A percentile compares a stretch with the other conserved stretches of the same genome.
phyloP scores from a whole-genome alignment of 2,329 filamentous ascomycete species.

The Capronia coronata region DNA sequence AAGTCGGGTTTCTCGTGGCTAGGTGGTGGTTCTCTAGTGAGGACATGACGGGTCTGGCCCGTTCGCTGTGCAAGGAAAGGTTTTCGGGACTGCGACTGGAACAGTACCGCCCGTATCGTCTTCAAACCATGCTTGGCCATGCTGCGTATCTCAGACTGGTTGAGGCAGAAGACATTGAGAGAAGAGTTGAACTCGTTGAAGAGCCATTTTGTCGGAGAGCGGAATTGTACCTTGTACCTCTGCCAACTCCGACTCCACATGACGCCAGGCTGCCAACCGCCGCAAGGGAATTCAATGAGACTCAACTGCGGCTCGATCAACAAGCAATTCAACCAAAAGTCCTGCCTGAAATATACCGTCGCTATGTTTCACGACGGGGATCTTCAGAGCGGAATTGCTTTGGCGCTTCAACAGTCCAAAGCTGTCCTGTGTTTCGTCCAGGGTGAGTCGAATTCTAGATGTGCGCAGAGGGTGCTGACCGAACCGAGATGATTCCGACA shows the following conservation, averaged over 20 bases:
- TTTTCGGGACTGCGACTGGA: not conserved
- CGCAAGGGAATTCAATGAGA: not conserved
- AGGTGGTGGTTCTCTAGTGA: conserved; percentile 12
- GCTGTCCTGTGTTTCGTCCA: conserved; percentile 79
- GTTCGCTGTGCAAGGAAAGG: not conserved
- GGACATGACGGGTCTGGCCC: conserved; percentile 3
- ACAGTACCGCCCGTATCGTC: conserved; percentile 7
- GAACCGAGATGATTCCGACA: conserved; percentile 57
- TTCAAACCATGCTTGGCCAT: conserved; percentile 20
- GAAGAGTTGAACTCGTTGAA: not conserved
- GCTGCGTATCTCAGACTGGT: not conserved
- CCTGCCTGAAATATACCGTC: not conserved
- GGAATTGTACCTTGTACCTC: not conserved
- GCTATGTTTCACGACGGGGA: conserved; percentile 75
- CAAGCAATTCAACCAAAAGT: not conserved
- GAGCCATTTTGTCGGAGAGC: not conserved
- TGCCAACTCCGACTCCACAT: not conserved
- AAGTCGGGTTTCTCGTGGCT: conserved; percentile 68
- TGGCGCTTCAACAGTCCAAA: conserved; percentile 68
- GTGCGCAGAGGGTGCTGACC: conserved; percentile 2
- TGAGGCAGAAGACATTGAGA: not conserved
- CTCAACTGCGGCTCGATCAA: not conserved
- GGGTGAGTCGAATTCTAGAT: conserved; percentile 43
- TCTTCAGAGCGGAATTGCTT: conserved; percentile 71
- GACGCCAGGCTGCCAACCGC: not conserved